These are phyloP conservation scores for Leccinum arenicola DNA, from an alignment of 768 basidiomycete species.

Conservation along the genomic window DNA sequence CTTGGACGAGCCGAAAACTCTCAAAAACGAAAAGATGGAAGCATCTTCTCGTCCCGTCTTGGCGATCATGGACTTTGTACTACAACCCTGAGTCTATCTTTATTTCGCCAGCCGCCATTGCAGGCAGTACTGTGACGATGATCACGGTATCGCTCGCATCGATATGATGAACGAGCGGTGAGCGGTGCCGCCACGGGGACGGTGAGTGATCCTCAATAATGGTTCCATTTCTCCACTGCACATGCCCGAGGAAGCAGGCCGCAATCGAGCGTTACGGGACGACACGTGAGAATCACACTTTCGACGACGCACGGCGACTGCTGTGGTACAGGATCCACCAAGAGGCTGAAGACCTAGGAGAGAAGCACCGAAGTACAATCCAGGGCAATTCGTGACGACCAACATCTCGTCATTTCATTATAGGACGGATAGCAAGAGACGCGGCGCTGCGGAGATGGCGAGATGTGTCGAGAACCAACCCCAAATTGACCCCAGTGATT, in stretches of 20 bases:
- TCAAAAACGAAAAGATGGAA: not conserved
- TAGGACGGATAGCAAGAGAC: slow-evolving; percentile 8
- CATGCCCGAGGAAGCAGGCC: slow-evolving; percentile 9
- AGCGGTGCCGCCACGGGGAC: slow-evolving; percentile 13
- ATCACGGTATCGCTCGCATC: not conserved
- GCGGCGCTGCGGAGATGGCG: slow-evolving; percentile 26
- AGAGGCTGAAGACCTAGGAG: slow-evolving; percentile 19
- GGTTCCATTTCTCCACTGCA: slow-evolving; percentile 10
- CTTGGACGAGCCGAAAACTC: not conserved
- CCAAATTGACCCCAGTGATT: slow-evolving; percentile 4
- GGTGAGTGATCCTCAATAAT: slow-evolving; percentile 17
- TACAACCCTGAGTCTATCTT: not conserved
- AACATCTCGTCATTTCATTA: slow-evolving; percentile 28
- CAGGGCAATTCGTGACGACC: slow-evolving; percentile 15
- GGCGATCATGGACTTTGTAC: slow-evolving; percentile 16
- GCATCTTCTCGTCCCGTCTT: slow-evolving; percentile 1
- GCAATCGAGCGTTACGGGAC: slow-evolving; percentile 3
- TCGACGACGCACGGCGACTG: slow-evolving; percentile 18
- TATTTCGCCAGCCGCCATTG: not conserved
- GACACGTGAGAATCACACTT: slow-evolving; percentile 19
- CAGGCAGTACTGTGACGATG: not conserved
- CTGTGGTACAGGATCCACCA: slow-evolving; percentile 28
- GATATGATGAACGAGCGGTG: not conserved
- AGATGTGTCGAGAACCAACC: slow-evolving; percentile 18
- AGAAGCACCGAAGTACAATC: slow-evolving; percentile 24